Evolutionary conservation across 1,284 basidiomycete species (phyloP), one percentile per base, ranked within the genome.

Genomic region (Trametes versicolor): DNA sequence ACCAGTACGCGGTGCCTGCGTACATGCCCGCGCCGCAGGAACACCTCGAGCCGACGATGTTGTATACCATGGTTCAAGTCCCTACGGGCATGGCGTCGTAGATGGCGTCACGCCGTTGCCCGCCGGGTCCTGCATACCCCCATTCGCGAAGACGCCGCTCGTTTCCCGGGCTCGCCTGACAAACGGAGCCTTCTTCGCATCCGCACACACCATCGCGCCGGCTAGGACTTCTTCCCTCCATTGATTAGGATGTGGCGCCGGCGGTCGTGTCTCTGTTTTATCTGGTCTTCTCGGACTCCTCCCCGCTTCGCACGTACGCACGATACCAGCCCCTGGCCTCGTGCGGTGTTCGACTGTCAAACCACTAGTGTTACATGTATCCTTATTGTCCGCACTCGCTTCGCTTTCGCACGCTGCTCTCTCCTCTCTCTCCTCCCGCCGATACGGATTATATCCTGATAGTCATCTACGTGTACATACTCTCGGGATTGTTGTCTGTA

Each of bases 21-120:
- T 67, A 67, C 34, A 9, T 57, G 34, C 65, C 58, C 21, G 47
- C 17, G 21, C 5, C 32, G 27, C 65, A 66, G 51, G 68, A 65
- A 19, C 51, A 23, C 49, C 52, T 60, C 57, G 62, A 60, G 25
- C 56, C 63, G 17, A 19, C 65, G 50, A 62, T 60, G 63, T 52
- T 65, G 19, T 70, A 70, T 55, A 58, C 68, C 41, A 65, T 64
- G 61, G 57, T 66, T 8, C 29, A 32, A 32, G 29, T 32, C 8
- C 54, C 67, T 9, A 47, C 63, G 12, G 62, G 65, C 37, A 65
- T 65, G 65, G 62, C 58, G 37, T 60, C 64, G 47, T 67, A 62
- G 47, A 10, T 36, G 17, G 29, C 51, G 17, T 4, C 23, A 21
- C 5, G 25, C 51, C 23, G 21, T 23, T n/a, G n/a, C 2, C 51